These are phyloP conservation scores for Lentinula guzmanii DNA, from an alignment of 768 basidiomycete genomes.

Conservation along the genomic window DNA sequence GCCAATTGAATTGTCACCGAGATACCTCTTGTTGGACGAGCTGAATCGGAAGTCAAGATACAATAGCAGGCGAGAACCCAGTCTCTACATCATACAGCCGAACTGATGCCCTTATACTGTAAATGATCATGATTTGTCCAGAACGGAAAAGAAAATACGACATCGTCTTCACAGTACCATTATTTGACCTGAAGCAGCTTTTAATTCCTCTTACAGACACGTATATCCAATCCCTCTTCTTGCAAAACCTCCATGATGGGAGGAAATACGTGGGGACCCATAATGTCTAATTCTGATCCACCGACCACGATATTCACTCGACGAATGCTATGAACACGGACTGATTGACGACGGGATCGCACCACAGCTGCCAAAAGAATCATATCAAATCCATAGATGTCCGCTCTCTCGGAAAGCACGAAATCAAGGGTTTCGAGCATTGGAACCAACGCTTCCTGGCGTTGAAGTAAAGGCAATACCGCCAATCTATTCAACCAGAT, in stretches of 20 bases:
- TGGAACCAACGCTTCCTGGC: not conserved
- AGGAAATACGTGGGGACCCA: not conserved
- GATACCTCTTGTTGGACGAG: too few relatives aligned
- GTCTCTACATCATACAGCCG: too few relatives aligned
- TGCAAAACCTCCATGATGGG: conserved; percentile 1
- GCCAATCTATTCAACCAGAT: not conserved
- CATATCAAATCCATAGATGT: not conserved
- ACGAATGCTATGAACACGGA: not conserved
- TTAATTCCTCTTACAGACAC: not conserved
- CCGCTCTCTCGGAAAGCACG: not conserved
- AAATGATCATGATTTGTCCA: too few relatives aligned
- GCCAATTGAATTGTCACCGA: too few relatives aligned
- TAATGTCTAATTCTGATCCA: not conserved
- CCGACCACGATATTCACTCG: not conserved
- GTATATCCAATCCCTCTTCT: not conserved
- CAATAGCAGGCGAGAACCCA: too few relatives aligned
- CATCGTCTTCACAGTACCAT: not conserved
- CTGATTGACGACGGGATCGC: not conserved
- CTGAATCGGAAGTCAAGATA: too few relatives aligned
- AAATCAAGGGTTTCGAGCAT: not conserved
- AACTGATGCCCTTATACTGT: too few relatives aligned
- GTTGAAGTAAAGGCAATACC: not conserved
- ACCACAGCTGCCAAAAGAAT: not conserved
- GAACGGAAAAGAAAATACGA: too few relatives aligned
- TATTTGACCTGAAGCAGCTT: not conserved